Base-by-base conservation (phyloP, 495 filamentous ascomycete species). In the Aspergillus homomorphus region DNA sequence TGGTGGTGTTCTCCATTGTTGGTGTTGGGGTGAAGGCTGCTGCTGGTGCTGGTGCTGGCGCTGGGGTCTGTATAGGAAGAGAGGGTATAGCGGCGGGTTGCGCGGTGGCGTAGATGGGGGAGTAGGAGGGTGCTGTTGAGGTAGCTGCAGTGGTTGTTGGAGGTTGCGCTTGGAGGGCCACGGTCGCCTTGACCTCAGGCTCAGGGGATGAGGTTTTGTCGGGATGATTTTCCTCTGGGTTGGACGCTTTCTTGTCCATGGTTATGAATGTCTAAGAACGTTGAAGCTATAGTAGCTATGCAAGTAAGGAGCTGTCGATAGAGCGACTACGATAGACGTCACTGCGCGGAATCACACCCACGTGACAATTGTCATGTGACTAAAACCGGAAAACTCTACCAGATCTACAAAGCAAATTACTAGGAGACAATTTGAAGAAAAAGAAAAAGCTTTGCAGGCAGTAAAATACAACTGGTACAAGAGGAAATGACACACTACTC, bases 381-480 rank as follows among this genome's bases (percentile, higher is more conserved):
- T 41, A 4, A 52, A 44, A 19, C 14, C 46, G 20, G 43, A 22
- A 28, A 18, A 30, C 10, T 38, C 33, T 42, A 59, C 56, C 53
- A 19, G 42, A 52, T 60, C 49, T 38, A 57, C 45, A n/a, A 46
- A 49, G 30, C 24, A 66, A 70, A 72, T 61, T 74, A 77, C 68
- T 74, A 62, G 68, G 69, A 69, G 45, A 56, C 57, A 76, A 2
- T 7, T 2, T 5, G 10, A 73, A 67, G 69, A 66, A 69, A 71
- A 69, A 66, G 66, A 65, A 77, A 79, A 76, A 66, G 74, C 68
- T 73, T 81, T 76, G 73, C 76, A 75, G 76, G 74, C 74, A 77
- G 75, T 82, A 83, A 80, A 82, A 71, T 82, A 83, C 79, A 83
- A 77, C 71, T 72, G 72, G 70, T 74, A 77, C 68, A 74, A 66